phyloP scores from a whole-genome alignment of 2,329 filamentous ascomycete genomes.

The Penicillium sp. region DNA sequence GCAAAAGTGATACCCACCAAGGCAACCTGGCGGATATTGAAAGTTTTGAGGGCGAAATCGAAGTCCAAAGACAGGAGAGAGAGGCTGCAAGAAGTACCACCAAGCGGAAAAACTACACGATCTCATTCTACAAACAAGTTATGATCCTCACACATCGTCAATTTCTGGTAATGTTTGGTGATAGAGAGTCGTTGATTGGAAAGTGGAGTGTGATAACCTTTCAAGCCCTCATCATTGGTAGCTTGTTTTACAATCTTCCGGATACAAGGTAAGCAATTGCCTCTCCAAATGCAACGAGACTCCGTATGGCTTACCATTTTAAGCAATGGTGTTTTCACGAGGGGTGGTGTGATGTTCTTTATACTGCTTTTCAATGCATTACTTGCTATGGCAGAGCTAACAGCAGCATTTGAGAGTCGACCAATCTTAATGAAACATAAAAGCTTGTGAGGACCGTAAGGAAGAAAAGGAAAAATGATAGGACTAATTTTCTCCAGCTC shows the following conservation, averaged over 20 bases:
- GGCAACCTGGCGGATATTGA: conserved; percentile 51
- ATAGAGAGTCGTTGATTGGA: conserved; percentile 50
- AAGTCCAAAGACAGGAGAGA: conserved; percentile 44
- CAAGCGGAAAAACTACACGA: conserved; percentile 54
- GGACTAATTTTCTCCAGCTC: conserved; percentile 41
- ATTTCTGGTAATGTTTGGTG: conserved; percentile 56
- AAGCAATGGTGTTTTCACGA: conserved; percentile 57
- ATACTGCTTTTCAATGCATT: conserved; percentile 64
- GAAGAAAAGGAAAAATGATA: background rate
- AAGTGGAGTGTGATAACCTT: conserved; percentile 54
- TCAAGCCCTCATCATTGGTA: conserved; percentile 48
- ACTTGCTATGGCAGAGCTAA: conserved; percentile 61
- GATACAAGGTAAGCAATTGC: conserved; percentile 40
- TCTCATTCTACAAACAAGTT: conserved; percentile 53
- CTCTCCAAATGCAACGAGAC: background rate
- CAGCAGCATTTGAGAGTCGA: conserved; percentile 60
- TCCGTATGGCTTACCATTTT: background rate
- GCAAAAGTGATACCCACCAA: conserved; percentile 48
- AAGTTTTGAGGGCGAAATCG: conserved; percentile 54
- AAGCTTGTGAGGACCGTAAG: conserved; percentile 50
- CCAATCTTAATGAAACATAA: conserved; percentile 71
- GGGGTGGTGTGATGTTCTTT: conserved; percentile 63
- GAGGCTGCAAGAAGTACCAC: conserved; percentile 39
- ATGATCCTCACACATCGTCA: conserved; percentile 56
- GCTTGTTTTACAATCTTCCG: conserved; percentile 56